phyloP scores from a whole-genome alignment of 2,329 filamentous ascomycete species.

The Beauveria brongniartii region DNA sequence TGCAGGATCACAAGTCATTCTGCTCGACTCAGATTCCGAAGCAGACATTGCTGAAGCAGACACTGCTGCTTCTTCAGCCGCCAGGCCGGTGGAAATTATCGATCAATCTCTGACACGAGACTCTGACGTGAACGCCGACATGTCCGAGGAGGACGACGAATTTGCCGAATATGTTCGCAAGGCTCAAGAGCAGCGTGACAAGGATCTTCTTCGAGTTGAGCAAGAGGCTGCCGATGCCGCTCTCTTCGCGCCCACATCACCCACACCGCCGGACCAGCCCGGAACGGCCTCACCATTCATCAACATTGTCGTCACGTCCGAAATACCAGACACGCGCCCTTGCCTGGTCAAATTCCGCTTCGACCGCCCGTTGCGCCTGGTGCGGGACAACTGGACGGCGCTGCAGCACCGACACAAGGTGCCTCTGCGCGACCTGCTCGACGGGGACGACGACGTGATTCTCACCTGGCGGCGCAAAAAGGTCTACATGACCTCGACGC shows the following conservation, averaged over 20 bases:
- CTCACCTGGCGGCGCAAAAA: conserved; percentile 71
- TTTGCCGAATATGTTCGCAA: conserved; percentile 37
- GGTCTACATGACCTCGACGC: conserved; percentile 69
- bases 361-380: conserved; percentile 57
- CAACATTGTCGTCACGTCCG: conserved; percentile 48
- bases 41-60: neutral
- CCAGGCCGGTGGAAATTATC: conserved; percentile 13
- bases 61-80: conserved; percentile 12
- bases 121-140: conserved; percentile 12
- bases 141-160: conserved; percentile 31
- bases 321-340: conserved; percentile 50
- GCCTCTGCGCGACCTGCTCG: conserved; percentile 18
- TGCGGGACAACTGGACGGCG: conserved; percentile 62
- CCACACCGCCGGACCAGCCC: neutral
- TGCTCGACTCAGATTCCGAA: conserved; percentile 26
- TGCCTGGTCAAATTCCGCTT: conserved; percentile 55
- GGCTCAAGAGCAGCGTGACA: conserved; percentile 28
- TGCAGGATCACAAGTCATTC: conserved; percentile 18
- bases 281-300: conserved; percentile 11
- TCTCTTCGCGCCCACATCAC: neutral
- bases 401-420: conserved; percentile 42
- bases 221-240: conserved; percentile 17
- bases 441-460: conserved; percentile 50
- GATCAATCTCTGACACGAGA: conserved; percentile 1
- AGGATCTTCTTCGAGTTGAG: neutral